Evolutionary conservation across 768 basidiomycete genomes (phyloP).

Genomic region (Suillus sp.): DNA sequence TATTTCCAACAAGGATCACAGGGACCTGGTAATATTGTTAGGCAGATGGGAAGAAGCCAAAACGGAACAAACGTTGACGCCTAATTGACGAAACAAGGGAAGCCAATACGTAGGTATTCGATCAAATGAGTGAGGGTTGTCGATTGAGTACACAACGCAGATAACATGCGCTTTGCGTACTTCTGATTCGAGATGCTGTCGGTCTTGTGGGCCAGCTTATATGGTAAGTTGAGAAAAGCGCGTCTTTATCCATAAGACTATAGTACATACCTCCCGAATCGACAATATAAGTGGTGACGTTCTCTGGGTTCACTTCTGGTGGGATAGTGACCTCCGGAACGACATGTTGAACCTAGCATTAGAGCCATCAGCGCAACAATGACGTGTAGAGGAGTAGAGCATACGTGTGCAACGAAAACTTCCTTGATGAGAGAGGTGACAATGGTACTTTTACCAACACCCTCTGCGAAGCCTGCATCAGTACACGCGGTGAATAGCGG

Average conservation of each 20-base stretch:
- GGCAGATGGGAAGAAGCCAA: background rate
- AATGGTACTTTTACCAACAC: slow-evolving; percentile 97
- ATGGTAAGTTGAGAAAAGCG: slow-evolving; percentile 16
- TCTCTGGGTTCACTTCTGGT: slow-evolving; percentile 95
- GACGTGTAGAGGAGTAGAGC: slow-evolving; percentile 18
- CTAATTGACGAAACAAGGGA: slow-evolving; percentile 90
- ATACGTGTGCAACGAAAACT: slow-evolving; percentile 86
- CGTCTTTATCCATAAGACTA: slow-evolving; percentile 2
- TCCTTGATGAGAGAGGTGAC: slow-evolving; percentile 97
- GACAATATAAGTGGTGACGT: slow-evolving; percentile 97
- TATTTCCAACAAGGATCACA: slow-evolving; percentile 96
- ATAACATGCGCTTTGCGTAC: slow-evolving; percentile 98
- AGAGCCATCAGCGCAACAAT: slow-evolving; percentile 10
- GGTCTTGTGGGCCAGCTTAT: slow-evolving; percentile 83
- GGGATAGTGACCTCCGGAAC: slow-evolving; percentile 98
- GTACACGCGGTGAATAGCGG: slow-evolving; percentile 12
- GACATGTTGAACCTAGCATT: slow-evolving; percentile 82
- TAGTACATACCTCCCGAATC: slow-evolving; percentile 87
- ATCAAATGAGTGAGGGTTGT: slow-evolving; percentile 95
- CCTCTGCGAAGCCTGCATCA: slow-evolving; percentile 55
- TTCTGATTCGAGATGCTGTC: slow-evolving; percentile 88
- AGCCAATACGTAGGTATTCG: slow-evolving; percentile 98
- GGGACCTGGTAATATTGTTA: slow-evolving; percentile 63
- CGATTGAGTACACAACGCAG: slow-evolving; percentile 95
- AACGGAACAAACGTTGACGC: slow-evolving; percentile 77